Percentiles rank a stretch among this genome's conserved stretches.
Conservation (phyloP, 2,329 filamentous ascomycete genomes). For the Colletotrichum euphorbiae region DNA sequence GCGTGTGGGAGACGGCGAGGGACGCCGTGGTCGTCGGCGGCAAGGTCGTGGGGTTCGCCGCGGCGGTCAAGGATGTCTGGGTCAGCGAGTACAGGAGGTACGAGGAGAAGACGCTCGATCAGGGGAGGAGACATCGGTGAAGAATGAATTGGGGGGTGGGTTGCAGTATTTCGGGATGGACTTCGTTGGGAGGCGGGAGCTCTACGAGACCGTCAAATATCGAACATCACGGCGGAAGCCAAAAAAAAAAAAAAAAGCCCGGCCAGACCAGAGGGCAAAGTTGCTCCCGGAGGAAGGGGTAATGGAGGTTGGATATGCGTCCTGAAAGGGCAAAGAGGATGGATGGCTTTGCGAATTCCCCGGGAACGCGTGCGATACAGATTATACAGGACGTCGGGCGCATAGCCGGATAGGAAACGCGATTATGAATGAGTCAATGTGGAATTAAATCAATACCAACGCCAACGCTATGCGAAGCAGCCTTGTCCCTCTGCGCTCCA, state of each 20-base stretch:
- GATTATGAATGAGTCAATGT: constrained; percentile 30
- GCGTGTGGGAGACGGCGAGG: constrained; percentile 71
- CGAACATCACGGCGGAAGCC: too few relatives aligned
- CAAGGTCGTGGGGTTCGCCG: constrained; percentile 59
- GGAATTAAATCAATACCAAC: constrained; percentile 45
- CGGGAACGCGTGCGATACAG: neutral
- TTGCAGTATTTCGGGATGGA: neutral
- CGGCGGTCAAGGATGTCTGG: constrained; percentile 66
- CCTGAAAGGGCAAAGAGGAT: neutral
- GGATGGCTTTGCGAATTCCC: too few relatives aligned
- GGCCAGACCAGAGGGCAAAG: too few relatives aligned
- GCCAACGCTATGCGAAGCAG: constrained; percentile 57
- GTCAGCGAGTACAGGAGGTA: constrained; percentile 68
- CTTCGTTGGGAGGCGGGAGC: too few relatives aligned
- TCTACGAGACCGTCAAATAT: too few relatives aligned
- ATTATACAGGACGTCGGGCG: neutral
- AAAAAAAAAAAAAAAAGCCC: too few relatives aligned
- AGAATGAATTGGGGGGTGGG: neutral
- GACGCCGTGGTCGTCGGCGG: constrained; percentile 63
- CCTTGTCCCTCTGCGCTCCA: neutral
- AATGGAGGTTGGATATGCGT: too few relatives aligned
- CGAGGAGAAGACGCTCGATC: constrained; percentile 58
- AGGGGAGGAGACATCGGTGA: constrained; percentile 39
- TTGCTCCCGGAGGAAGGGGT: too few relatives aligned
- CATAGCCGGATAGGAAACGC: constrained; percentile 11